Evolutionary conservation across 2,329 filamentous ascomycete genomes (phyloP), one percentile per base, ranked within the genome.

Genomic region (Sarocladium kiliense): DNA sequence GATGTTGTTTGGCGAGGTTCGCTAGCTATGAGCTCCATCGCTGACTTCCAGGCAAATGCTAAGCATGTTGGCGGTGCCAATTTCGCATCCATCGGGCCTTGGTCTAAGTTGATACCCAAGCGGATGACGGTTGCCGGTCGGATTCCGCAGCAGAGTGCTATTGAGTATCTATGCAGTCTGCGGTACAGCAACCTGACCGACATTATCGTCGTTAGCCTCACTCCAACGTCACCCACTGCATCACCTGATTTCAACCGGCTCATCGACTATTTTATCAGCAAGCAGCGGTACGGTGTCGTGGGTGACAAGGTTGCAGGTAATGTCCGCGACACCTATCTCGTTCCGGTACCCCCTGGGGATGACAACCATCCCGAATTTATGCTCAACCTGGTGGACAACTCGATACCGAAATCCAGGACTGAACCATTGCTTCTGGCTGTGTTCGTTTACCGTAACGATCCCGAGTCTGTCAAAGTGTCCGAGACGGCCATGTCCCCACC

Each of bases 301-400:
- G 86, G 86, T 14, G 89, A 93, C 65, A 88, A 89, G 68, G 81
- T 82, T 1, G 73, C 85, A 27, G 81, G 84, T 19, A 87, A 91
- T 58, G 88, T 97, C 50, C 87, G 91, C 57, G 93, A 97, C 66
- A 89, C 92, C 1, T 97, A 97, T 68, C 81, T 97, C 30, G 87
- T 97, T 10, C 93, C 94, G 0, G 83, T 97, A 3, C 83, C 91
- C 30, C 80, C 85, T 4, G 91, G 89, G 25, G 78, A 82, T 25
- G 78, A 76, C 32, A 82, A 81, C 51, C 81, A 93, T 42, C 93
- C 94, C 0, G 89, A 92, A 58, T 96, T 97, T 63, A 84, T 97
- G 69, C 82, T 91, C 58, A 88, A 96, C 64, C 80, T 97, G n/a
- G 86, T 90, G 59, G 88, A 93, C 62, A 92, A 92, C 67, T 82